These are phyloP conservation scores for Phialemoniopsis sp. DNA, from an alignment of 2,329 filamentous ascomycete genomes.

Conservation along the genomic window DNA sequence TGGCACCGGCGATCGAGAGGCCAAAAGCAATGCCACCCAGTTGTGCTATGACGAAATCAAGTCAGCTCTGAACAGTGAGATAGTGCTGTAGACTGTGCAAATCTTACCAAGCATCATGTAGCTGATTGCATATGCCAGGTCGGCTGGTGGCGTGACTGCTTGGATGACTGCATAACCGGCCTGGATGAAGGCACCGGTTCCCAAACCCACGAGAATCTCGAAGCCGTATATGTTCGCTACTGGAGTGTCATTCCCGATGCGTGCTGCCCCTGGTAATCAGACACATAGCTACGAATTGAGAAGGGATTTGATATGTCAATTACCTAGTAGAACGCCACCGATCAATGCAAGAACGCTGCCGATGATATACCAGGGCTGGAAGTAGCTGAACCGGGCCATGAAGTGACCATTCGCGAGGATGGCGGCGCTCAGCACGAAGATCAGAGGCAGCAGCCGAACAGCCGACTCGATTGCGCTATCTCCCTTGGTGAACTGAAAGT, in stretches of 20 bases:
- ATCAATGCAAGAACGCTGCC: constrained; percentile 1
- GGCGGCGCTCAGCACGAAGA: constrained; percentile 10
- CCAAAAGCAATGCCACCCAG: background rate
- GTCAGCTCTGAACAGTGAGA: background rate
- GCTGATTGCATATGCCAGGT: constrained; percentile 2
- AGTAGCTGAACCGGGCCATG: constrained; percentile 1
- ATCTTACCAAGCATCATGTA: constrained; percentile 3
- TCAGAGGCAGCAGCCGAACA: constrained; percentile 32
- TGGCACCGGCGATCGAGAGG: background rate
- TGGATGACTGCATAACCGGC: constrained; percentile 2
- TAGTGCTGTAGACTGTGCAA: background rate
- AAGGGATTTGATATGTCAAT: too few species aligned
- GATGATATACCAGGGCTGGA: constrained; percentile 1
- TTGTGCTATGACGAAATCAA: too few species aligned
- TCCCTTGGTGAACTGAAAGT: constrained; percentile 41
- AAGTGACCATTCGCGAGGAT: constrained; percentile 4
- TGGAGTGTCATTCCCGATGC: background rate
- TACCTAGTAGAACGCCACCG: too few species aligned
- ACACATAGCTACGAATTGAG: too few species aligned
- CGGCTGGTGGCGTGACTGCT: background rate
- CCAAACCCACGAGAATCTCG: background rate
- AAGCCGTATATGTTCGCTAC: constrained; percentile 1
- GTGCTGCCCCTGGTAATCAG: too few species aligned
- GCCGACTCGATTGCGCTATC: constrained; percentile 29
- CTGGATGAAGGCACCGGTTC: constrained; percentile 1